Conservation (phyloP, 2,329 filamentous ascomycete species). For the Penicillium rolfsii region DNA sequence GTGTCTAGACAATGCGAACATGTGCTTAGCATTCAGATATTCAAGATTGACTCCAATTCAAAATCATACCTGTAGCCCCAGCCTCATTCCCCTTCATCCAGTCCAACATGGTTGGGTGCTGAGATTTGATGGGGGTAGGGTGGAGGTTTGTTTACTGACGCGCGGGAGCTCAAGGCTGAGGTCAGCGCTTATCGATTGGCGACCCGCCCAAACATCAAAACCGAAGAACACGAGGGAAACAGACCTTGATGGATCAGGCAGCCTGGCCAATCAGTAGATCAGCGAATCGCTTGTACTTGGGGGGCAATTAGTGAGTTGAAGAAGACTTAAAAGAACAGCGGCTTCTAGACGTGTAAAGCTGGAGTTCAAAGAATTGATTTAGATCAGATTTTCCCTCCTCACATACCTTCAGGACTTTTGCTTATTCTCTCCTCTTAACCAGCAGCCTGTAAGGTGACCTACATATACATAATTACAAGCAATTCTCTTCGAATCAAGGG, state of each 20-base stretch:
- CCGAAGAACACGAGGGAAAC: neutral
- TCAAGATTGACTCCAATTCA: neutral
- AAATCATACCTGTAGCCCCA: slow-evolving; percentile 23
- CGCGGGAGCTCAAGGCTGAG: slow-evolving; percentile 18
- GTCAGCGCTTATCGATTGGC: slow-evolving; percentile 21
- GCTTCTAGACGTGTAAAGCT: neutral
- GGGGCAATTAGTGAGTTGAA: neutral
- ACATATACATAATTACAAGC: neutral
- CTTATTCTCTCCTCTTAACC: neutral
- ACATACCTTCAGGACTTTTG: neutral
- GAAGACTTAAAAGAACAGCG: neutral
- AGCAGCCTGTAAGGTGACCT: slow-evolving; percentile 1
- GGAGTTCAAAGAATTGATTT: neutral
- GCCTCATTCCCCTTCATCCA: slow-evolving; percentile 32
- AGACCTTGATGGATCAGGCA: neutral
- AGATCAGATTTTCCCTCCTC: neutral
- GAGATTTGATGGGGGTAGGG: slow-evolving; percentile 18
- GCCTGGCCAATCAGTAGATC: neutral
- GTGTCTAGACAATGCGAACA: slow-evolving; percentile 31
- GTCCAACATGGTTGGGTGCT: slow-evolving; percentile 26
- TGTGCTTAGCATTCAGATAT: neutral
- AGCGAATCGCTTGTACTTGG: neutral
- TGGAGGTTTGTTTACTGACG: slow-evolving; percentile 41
- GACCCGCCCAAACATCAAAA: neutral
- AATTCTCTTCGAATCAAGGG: neutral